A percentile compares a stretch with the other conserved stretches of the same genome.
phyloP scores from a whole-genome alignment of 805 yeast species.

The Lachancea quebecensis region DNA sequence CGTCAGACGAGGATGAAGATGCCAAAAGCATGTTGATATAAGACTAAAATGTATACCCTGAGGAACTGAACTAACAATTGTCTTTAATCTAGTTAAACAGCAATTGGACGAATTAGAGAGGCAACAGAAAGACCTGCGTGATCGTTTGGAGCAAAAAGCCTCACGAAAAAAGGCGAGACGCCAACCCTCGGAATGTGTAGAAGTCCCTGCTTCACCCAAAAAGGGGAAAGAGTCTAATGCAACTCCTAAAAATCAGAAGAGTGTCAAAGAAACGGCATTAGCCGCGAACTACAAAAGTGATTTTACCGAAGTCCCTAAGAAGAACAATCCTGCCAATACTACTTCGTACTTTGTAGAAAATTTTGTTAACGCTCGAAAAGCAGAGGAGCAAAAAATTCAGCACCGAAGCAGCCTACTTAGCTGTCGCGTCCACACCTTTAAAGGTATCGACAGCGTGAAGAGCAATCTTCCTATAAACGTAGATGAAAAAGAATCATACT shows the following conservation, averaged over 20 bases:
- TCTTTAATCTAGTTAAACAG: not conserved
- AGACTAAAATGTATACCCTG: not conserved
- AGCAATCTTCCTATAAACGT: conserved; percentile 28
- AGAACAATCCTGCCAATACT: conserved; percentile 5
- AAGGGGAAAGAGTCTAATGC: conserved; percentile 10
- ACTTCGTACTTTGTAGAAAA: conserved; percentile 32
- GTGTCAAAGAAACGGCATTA: not conserved
- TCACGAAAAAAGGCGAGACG: conserved; percentile 5
- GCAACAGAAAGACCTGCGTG: conserved; percentile 21
- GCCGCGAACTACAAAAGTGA: no score
- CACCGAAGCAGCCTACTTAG: conserved; percentile 25
- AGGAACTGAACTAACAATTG: not conserved
- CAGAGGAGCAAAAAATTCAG: conserved; percentile 18
- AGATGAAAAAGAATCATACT: conserved; percentile 41
- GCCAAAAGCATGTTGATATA: conserved; percentile 5
- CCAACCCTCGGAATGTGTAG: not conserved
- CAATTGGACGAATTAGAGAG: conserved; percentile 20
- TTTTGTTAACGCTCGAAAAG: conserved; percentile 23
- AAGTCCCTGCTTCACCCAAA: conserved; percentile 24
- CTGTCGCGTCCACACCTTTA: conserved; percentile 38
- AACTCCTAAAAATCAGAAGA: not conserved
- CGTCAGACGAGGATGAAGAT: conserved; percentile 11
- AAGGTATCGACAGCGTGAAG: conserved; percentile 14
- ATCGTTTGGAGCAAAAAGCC: conserved; percentile 18
- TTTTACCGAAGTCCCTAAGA: not conserved